Conservation (phyloP, 78 protist species). For the Chrysochromulina parva region DNA sequence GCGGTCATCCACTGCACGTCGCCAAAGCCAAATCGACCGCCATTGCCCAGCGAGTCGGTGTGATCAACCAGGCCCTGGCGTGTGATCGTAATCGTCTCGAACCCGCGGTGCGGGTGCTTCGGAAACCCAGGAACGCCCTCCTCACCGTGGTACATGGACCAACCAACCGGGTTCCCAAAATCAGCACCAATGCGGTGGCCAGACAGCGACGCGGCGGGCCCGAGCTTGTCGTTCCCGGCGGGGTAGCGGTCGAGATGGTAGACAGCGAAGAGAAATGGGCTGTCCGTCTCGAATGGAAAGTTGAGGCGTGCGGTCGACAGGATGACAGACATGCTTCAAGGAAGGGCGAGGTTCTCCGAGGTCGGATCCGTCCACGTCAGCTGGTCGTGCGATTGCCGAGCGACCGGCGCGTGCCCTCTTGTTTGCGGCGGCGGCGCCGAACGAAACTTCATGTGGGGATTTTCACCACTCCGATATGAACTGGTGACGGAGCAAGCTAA, state of each 20-base stretch:
- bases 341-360: too few species aligned
- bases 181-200: neutral
- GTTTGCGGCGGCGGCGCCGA: too few species aligned
- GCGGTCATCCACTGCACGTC: conserved; percentile 63
- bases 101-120: conserved; percentile 51
- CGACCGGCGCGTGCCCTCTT: too few species aligned
- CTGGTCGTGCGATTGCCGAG: too few species aligned
- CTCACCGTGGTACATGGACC: neutral
- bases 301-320: too few species aligned
- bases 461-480: too few species aligned
- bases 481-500: too few species aligned
- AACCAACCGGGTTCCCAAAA: neutral
- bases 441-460: too few species aligned
- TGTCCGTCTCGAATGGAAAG: neutral
- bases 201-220: neutral
- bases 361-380: too few species aligned
- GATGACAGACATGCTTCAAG: too few species aligned
- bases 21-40: conserved; percentile 39
- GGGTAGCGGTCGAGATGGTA: neutral
- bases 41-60: conserved; percentile 14
- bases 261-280: neutral
- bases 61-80: conserved; percentile 37
- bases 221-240: neutral
- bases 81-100: conserved; percentile 43
- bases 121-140: conserved; percentile 39